Evolutionary conservation across 768 basidiomycete species (phyloP).

Genomic region (Mycena metata): DNA sequence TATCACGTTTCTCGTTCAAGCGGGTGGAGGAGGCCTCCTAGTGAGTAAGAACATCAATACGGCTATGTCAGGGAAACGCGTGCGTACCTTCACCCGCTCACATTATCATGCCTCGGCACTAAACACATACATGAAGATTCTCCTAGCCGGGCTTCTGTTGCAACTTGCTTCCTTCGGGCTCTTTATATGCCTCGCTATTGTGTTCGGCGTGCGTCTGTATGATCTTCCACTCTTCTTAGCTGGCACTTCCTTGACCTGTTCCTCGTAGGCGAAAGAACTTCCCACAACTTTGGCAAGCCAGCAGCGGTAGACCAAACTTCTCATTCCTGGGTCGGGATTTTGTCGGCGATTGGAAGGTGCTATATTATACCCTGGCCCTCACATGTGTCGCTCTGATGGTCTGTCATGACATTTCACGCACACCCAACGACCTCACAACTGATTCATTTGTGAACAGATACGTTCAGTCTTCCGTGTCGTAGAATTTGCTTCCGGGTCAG

Average conservation of each 20-base stretch:
- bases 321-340: neutral
- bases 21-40: slow-evolving; percentile 3
- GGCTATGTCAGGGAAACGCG: slow-evolving; percentile 20
- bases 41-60: slow-evolving; percentile 3
- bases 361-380: slow-evolving; percentile 24
- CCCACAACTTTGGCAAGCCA: slow-evolving; percentile 22
- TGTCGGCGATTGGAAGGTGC: slow-evolving; percentile 21
- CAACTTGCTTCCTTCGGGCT: slow-evolving; percentile 23
- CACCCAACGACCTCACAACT: neutral
- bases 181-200: slow-evolving; percentile 11
- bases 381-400: slow-evolving; percentile 28
- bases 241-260: neutral
- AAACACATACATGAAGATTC: neutral
- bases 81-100: neutral
- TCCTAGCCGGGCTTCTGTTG: slow-evolving; percentile 13
- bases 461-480: slow-evolving; percentile 30
- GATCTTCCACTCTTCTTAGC: neutral
- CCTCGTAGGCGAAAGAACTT: slow-evolving; percentile 7
- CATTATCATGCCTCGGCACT: too few species aligned
- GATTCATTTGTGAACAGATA: neutral
- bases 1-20: slow-evolving; percentile 16
- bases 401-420: neutral
- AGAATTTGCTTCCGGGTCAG: slow-evolving; percentile 8
- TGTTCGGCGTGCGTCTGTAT: slow-evolving; percentile 27
- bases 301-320: neutral